Evolutionary conservation across 2,329 filamentous ascomycete genomes (phyloP).

Genomic region (Fusarium robinianum): DNA sequence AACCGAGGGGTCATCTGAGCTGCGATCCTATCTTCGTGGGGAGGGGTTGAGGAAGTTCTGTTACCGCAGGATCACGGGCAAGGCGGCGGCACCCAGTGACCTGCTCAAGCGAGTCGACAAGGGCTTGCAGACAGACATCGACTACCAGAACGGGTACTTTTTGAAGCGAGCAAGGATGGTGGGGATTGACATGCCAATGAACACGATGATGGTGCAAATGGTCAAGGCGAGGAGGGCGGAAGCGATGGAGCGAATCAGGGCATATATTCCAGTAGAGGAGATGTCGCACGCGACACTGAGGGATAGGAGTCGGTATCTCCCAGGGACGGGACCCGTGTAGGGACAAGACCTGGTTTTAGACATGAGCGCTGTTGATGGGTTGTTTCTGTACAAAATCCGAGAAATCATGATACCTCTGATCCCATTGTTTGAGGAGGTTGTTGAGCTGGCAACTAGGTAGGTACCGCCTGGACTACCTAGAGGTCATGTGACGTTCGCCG

Average conservation of each 20-base stretch:
- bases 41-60: slow-evolving; percentile 65
- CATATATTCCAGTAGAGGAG: slow-evolving; percentile 44
- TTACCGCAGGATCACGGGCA: slow-evolving; percentile 42
- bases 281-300: too few relatives aligned
- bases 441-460: too few relatives aligned
- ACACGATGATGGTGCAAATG: slow-evolving; percentile 72
- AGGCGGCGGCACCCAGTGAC: slow-evolving; percentile 59
- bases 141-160: slow-evolving; percentile 89
- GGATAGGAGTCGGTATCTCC: slow-evolving; percentile 33
- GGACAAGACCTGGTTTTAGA: neutral
- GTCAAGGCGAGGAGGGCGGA: slow-evolving; percentile 69
- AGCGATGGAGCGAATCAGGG: slow-evolving; percentile 39
- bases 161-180: slow-evolving; percentile 71
- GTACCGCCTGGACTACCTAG: too few relatives aligned
- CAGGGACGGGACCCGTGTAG: slow-evolving; percentile 6
- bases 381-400: too few relatives aligned
- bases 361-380: slow-evolving; percentile 8
- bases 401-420: too few relatives aligned
- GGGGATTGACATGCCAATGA: slow-evolving; percentile 72
- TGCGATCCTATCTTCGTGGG: slow-evolving; percentile 60
- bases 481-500: too few relatives aligned
- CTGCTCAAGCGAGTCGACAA: slow-evolving; percentile 70
- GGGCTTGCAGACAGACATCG: slow-evolving; percentile 72
- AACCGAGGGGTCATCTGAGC: slow-evolving; percentile 62
- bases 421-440: too few relatives aligned